Conservation (phyloP, 192 early-diverging fungal species). For the Coemansia furcata region DNA sequence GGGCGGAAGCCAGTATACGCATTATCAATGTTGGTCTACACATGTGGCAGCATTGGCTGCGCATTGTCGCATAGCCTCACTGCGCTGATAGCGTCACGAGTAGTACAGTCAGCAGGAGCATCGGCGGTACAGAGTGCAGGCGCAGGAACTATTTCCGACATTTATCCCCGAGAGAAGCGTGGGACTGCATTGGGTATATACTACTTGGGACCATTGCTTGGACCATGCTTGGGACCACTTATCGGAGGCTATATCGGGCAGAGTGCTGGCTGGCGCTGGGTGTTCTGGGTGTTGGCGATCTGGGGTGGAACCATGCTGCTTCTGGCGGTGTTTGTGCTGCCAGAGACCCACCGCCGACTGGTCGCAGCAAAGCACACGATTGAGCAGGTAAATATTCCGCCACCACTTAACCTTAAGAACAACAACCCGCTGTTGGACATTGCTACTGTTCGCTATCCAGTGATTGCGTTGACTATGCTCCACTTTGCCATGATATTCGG, state of each 20-base stretch:
- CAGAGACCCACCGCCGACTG: conserved; percentile 57
- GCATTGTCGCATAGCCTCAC: conserved; percentile 37
- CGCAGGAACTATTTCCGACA: conserved; percentile 55
- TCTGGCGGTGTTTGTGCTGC: conserved; percentile 54
- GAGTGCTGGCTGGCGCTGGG: conserved; percentile 54
- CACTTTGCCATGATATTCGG: conserved; percentile 54
- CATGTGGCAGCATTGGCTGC: conserved; percentile 49
- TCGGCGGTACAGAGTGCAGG: conserved; percentile 53
- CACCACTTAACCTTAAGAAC: conserved; percentile 8
- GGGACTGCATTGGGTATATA: conserved; percentile 57
- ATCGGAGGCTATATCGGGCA: conserved; percentile 57
- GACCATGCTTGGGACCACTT: conserved; percentile 55
- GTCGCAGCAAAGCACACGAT: conserved; percentile 32
- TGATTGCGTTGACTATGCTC: conserved; percentile 30
- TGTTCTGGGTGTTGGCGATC: conserved; percentile 61
- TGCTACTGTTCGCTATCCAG: conserved; percentile 29
- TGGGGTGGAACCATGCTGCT: conserved; percentile 53
- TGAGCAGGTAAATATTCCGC: conserved; percentile 40
- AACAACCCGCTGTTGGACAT: conserved; percentile 48
- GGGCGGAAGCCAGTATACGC: conserved; percentile 53
- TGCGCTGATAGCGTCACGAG: conserved; percentile 47
- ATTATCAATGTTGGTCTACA: conserved; percentile 43
- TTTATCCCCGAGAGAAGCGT: conserved; percentile 53
- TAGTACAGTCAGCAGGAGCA: conserved; percentile 52
- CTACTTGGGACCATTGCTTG: conserved; percentile 53